phyloP scores from a whole-genome alignment of 2,329 filamentous ascomycete species.

The Calonectria pteridis region DNA sequence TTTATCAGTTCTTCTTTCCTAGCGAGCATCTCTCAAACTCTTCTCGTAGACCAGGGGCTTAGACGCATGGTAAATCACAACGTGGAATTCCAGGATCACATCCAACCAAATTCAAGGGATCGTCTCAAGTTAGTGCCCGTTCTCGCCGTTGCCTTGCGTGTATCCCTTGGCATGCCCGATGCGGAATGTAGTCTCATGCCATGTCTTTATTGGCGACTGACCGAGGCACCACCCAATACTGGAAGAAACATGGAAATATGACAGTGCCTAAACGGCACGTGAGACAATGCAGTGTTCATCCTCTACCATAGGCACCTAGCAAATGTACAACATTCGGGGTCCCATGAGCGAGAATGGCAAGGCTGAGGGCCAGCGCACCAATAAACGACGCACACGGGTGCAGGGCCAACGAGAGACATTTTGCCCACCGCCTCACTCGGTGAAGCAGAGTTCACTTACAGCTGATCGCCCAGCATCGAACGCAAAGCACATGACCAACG shows the following conservation, averaged over 20 bases:
- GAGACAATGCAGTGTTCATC: neutral
- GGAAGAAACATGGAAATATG: neutral
- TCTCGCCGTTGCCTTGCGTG: slow-evolving; percentile 23
- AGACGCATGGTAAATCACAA: slow-evolving; percentile 3
- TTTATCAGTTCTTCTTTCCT: neutral
- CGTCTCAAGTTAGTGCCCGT: slow-evolving; percentile 33
- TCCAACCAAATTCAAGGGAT: slow-evolving; percentile 24
- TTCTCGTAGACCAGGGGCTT: slow-evolving; percentile 7
- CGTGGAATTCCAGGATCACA: slow-evolving; percentile 6
- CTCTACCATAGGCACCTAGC: neutral
- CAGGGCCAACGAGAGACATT: neutral
- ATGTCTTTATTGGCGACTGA: slow-evolving; percentile 8
- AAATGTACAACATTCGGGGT: neutral
- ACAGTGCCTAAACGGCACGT: neutral
- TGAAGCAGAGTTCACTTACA: slow-evolving; percentile 1
- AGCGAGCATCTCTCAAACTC: neutral
- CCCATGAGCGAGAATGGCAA: slow-evolving; percentile 2
- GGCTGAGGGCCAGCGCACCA: neutral
- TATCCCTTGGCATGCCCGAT: slow-evolving; percentile 28
- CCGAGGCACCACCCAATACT: neutral
- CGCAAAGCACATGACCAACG: neutral
- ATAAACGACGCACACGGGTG: neutral
- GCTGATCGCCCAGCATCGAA: neutral
- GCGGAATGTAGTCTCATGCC: slow-evolving; percentile 9
- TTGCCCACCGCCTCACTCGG: slow-evolving; percentile 9